phyloP scores from a whole-genome alignment of 768 basidiomycete genomes.

The Leccinum variicolor region DNA sequence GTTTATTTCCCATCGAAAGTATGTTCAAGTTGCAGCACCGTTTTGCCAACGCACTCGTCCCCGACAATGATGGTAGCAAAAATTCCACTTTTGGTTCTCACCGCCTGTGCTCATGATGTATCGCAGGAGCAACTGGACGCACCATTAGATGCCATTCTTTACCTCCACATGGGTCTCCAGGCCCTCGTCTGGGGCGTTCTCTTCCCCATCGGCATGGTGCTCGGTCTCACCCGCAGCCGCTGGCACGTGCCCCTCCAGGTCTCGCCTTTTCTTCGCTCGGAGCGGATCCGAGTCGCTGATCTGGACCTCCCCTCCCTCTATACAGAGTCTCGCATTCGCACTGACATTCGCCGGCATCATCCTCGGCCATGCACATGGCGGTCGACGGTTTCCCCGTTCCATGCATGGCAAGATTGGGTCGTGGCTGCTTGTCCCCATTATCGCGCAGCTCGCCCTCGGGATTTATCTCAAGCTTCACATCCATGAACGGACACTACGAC shows the following conservation, averaged over 20 bases:
- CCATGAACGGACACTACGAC: conserved; percentile 69
- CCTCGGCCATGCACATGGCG: conserved; percentile 82
- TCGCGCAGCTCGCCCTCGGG: conserved; percentile 66
- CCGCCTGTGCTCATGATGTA: conserved; percentile 44
- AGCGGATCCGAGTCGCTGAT: background rate
- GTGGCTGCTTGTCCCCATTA: conserved; percentile 54
- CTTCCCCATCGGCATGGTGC: conserved; percentile 82
- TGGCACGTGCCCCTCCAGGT: conserved; percentile 91
- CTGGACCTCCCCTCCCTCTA: background rate
- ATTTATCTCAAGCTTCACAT: conserved; percentile 93
- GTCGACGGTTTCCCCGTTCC: conserved; percentile 71
- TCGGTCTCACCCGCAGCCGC: conserved; percentile 68
- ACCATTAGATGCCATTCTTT: conserved; percentile 74
- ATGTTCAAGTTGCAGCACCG: too few species aligned
- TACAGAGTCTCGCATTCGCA: conserved; percentile 60
- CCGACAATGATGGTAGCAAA: background rate
- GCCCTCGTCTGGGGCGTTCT: conserved; percentile 78
- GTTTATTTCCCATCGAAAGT: too few species aligned
- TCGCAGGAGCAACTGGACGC: conserved; percentile 60
- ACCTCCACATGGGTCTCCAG: conserved; percentile 82
- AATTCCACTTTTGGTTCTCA: conserved; percentile 3
- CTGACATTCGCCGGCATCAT: conserved; percentile 72
- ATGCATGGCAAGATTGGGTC: conserved; percentile 67
- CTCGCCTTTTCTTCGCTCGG: background rate
- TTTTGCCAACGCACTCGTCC: background rate